Evolutionary conservation across 495 filamentous ascomycete species (phyloP).

Genomic region (Sphaerosporella brunnea): DNA sequence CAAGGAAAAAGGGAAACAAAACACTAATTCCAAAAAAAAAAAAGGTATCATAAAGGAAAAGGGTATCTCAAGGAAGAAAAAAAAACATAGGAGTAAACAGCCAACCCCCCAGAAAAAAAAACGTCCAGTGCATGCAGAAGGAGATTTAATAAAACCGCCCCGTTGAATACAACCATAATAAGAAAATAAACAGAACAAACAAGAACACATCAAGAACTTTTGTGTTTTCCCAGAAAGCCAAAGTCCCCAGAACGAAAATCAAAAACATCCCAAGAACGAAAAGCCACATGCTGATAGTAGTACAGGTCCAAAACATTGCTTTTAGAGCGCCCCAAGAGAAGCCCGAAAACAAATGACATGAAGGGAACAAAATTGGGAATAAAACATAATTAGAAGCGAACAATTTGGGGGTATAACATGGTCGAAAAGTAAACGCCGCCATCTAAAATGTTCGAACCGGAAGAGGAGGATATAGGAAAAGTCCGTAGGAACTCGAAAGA

Average conservation of each 20-base stretch:
- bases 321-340: slow-evolving; percentile 4
- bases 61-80: neutral
- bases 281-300: neutral
- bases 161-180: neutral
- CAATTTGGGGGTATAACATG: neutral
- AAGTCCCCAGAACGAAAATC: neutral
- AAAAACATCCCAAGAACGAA: too few species aligned
- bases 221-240: slow-evolving; percentile 5
- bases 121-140: neutral
- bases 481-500: neutral
- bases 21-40: neutral
- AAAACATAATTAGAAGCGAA: slow-evolving; percentile 7
- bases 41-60: neutral
- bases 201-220: slow-evolving; percentile 3
- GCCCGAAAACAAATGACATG: neutral
- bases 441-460: slow-evolving; percentile 2
- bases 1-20: too few species aligned
- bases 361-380: neutral
- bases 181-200: neutral
- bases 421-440: neutral
- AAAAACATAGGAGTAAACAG: neutral
- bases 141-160: neutral
- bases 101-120: neutral
- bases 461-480: neutral
- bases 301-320: neutral